Conservation (phyloP, 495 filamentous ascomycete genomes). For the Podospora sp. region DNA sequence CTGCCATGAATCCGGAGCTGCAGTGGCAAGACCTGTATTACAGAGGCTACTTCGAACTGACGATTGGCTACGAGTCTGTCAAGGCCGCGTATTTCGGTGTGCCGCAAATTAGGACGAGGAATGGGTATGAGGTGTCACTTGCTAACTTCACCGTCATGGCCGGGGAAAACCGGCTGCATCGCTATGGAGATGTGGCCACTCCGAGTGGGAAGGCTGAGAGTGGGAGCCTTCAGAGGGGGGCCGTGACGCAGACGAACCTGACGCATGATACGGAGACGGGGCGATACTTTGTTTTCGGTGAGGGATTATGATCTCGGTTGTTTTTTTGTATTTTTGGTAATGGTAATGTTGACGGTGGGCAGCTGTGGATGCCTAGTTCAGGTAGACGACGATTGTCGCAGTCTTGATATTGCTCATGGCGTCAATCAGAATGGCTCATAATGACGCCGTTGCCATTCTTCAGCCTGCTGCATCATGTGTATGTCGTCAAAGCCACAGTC, state of each 20-base stretch:
- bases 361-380: too few species aligned
- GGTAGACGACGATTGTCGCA: too few species aligned
- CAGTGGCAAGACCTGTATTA: slow-evolving; percentile 73
- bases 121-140: slow-evolving; percentile 56
- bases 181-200: slow-evolving; percentile 2
- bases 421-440: too few species aligned
- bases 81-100: slow-evolving; percentile 54
- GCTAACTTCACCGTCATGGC: slow-evolving; percentile 64
- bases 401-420: too few species aligned
- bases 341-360: too few species aligned
- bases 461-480: too few species aligned
- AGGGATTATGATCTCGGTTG: too few species aligned
- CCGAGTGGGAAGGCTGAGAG: slow-evolving; percentile 7
- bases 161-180: slow-evolving; percentile 55
- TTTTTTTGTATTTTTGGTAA: too few species aligned
- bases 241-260: neutral
- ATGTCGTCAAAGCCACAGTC: too few species aligned
- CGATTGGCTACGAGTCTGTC: slow-evolving; percentile 51
- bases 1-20: slow-evolving; percentile 58
- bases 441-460: too few species aligned
- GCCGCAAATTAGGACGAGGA: slow-evolving; percentile 44
- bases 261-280: slow-evolving; percentile 29
- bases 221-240: slow-evolving; percentile 14
- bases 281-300: neutral
- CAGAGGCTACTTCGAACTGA: slow-evolving; percentile 62